A percentile compares a stretch with the other conserved stretches of the same genome.
Evolutionary conservation across 2,329 filamentous ascomycete genomes (phyloP).

Genomic region (Nectriaceae sp.): DNA sequence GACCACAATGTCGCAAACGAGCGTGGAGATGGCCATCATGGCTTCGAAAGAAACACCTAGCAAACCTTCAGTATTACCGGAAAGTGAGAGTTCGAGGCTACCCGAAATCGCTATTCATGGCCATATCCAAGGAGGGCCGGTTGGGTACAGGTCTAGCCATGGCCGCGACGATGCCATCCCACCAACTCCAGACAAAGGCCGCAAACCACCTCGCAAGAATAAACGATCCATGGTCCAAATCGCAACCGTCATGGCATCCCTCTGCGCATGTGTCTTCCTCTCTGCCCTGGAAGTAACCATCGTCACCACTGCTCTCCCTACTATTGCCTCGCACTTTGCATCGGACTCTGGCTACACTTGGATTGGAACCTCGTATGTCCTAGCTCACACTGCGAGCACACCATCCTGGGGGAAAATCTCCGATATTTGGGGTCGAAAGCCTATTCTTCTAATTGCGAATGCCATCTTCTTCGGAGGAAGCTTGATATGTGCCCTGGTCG

Average conservation of each 20-base stretch:
- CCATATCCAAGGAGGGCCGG: background rate
- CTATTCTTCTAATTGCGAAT: conserved; percentile 49
- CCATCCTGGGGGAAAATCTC: conserved; percentile 70
- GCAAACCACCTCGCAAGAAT: background rate
- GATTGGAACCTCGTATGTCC: conserved; percentile 74
- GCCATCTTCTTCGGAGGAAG: conserved; percentile 55
- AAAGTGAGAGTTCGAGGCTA: background rate
- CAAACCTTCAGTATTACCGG: no score
- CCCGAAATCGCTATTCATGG: background rate
- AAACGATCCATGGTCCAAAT: conserved; percentile 20
- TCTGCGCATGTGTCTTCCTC: conserved; percentile 44
- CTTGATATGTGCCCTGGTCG: conserved; percentile 48
- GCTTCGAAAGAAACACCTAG: background rate
- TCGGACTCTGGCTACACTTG: conserved; percentile 71
- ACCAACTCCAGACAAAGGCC: background rate
- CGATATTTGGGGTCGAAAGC: conserved; percentile 61
- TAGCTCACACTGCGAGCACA: conserved; percentile 66
- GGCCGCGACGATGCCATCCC: background rate
- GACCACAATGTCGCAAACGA: conserved; percentile 17
- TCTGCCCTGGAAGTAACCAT: conserved; percentile 57
- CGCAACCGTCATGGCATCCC: conserved; percentile 38
- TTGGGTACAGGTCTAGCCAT: background rate
- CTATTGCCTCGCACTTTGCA: conserved; percentile 58
- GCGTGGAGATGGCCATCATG: background rate
- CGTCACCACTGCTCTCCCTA: conserved; percentile 62